Percentiles rank a stretch among this genome's conserved stretches.
phyloP scores from a whole-genome alignment of 768 basidiomycete species.

The Tricholoma sp. region DNA sequence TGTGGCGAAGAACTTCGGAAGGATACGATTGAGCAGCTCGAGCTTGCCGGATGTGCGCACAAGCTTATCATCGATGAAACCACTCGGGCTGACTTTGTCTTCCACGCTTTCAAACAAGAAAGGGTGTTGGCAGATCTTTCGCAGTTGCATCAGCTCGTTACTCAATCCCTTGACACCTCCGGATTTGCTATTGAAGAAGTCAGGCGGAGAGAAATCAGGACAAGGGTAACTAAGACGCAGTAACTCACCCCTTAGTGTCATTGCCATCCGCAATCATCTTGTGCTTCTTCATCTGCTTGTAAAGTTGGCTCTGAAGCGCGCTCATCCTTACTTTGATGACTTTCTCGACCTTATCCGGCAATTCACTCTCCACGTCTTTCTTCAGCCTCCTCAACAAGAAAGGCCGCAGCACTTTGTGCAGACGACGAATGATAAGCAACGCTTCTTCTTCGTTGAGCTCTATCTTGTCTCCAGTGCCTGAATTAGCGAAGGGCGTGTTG shows the following conservation, averaged over 20 bases:
- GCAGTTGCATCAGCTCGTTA: conserved; percentile 95
- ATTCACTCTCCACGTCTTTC: conserved; percentile 93
- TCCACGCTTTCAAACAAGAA: conserved; percentile 96
- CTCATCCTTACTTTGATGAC: conserved; percentile 97
- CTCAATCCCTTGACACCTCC: conserved; percentile 84
- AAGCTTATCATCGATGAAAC: conserved; percentile 79
- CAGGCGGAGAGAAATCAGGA: conserved; percentile 1
- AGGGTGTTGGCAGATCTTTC: conserved; percentile 98
- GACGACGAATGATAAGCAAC: conserved; percentile 90
- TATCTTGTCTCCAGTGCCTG: conserved; percentile 97
- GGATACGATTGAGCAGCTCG: conserved; percentile 82
- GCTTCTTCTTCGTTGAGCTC: conserved; percentile 99
- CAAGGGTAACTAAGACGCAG: background rate
- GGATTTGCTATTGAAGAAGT: conserved; percentile 43
- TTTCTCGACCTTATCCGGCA: conserved; percentile 97
- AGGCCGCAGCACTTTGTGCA: conserved; percentile 93
- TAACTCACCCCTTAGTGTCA: conserved; percentile 64
- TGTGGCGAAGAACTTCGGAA: conserved; percentile 92
- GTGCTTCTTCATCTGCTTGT: conserved; percentile 97
- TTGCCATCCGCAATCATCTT: conserved; percentile 92
- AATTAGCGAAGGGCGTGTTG: conserved; percentile 98
- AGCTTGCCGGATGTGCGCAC: conserved; percentile 90
- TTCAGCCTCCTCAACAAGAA: conserved; percentile 91
- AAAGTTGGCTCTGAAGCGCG: conserved; percentile 84
- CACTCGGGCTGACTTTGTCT: conserved; percentile 83